phyloP scores from a whole-genome alignment of 345 rosid species.

The Firmiana major region DNA sequence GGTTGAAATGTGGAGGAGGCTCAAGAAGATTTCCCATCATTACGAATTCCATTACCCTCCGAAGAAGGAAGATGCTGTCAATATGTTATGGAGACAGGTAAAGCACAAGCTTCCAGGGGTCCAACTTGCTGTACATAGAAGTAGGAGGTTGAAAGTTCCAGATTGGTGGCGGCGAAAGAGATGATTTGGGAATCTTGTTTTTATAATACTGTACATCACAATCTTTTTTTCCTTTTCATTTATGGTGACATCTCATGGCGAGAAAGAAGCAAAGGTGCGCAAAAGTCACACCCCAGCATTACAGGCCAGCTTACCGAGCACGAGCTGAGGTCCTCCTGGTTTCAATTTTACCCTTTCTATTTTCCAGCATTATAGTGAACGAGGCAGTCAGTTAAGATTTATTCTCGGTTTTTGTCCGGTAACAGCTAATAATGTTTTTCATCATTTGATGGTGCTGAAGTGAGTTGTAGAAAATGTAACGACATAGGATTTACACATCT shows the following conservation, averaged over 20 bases:
- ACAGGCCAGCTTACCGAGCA: slow-evolving; percentile 7
- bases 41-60: slow-evolving; percentile 81
- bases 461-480: slow-evolving; percentile 9
- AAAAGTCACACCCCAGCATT: slow-evolving; percentile 3
- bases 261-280: slow-evolving; percentile 14
- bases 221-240: slow-evolving; percentile 12
- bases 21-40: slow-evolving; percentile 73
- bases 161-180: slow-evolving; percentile 74
- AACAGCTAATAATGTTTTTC: neutral
- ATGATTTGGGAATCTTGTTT: slow-evolving; percentile 20
- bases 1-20: slow-evolving; percentile 64
- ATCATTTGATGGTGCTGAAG: neutral
- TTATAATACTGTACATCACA: slow-evolving; percentile 35
- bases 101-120: slow-evolving; percentile 65
- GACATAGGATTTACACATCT: slow-evolving; percentile 5
- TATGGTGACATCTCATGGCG: neutral
- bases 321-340: neutral
- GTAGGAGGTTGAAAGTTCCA: slow-evolving; percentile 67
- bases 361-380: neutral
- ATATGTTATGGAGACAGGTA: slow-evolving; percentile 88
- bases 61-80: slow-evolving; percentile 66
- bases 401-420: neutral
- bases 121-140: slow-evolving; percentile 70
- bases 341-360: neutral
- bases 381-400: neutral